Evolutionary conservation across 2,329 filamentous ascomycete genomes (phyloP).

Genomic region (Calycina marina): DNA sequence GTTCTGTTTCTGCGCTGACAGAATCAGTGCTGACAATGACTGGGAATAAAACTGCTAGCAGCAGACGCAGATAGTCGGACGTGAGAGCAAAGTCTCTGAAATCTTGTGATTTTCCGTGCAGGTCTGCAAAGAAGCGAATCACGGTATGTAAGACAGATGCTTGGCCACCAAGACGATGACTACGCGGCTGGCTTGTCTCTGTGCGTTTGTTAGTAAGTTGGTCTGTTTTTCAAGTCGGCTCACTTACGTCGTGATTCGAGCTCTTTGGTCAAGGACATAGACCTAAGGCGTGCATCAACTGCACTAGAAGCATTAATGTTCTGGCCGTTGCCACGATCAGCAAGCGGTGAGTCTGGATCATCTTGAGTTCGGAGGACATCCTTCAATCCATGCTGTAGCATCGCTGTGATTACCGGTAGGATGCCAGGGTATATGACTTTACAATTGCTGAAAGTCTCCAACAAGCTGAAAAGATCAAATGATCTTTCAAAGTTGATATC

Average conservation of each 20-base stretch:
- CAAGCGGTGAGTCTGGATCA: constrained; percentile 39
- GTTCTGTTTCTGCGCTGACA: constrained; percentile 69
- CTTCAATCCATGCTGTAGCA: constrained; percentile 77
- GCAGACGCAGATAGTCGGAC: constrained; percentile 67
- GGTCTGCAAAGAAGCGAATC: constrained; percentile 62
- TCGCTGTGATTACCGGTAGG: constrained; percentile 63
- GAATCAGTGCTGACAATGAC: constrained; percentile 76
- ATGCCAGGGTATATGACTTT: constrained; percentile 64
- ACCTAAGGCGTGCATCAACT: constrained; percentile 26
- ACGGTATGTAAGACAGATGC: constrained; percentile 58
- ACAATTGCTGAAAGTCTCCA: constrained; percentile 56
- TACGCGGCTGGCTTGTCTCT: constrained; percentile 28
- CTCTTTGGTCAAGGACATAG: constrained; percentile 52
- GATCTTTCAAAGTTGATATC: constrained; percentile 57
- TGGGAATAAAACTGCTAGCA: constrained; percentile 73
- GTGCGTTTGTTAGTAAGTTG: constrained; percentile 4
- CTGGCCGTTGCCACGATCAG: constrained; percentile 14
- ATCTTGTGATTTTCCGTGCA: constrained; percentile 59
- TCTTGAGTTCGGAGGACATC: constrained; percentile 49
- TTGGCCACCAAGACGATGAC: constrained; percentile 39
- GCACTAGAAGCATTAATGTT: constrained; percentile 14
- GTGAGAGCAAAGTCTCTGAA: constrained; percentile 73
- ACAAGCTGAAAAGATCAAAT: constrained; percentile 60
- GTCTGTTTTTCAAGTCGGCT: not conserved
- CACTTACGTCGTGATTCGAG: constrained; percentile 38